Evolutionary conservation across 2,329 filamentous ascomycete genomes (phyloP).

Genomic region (Xylariales sp.): DNA sequence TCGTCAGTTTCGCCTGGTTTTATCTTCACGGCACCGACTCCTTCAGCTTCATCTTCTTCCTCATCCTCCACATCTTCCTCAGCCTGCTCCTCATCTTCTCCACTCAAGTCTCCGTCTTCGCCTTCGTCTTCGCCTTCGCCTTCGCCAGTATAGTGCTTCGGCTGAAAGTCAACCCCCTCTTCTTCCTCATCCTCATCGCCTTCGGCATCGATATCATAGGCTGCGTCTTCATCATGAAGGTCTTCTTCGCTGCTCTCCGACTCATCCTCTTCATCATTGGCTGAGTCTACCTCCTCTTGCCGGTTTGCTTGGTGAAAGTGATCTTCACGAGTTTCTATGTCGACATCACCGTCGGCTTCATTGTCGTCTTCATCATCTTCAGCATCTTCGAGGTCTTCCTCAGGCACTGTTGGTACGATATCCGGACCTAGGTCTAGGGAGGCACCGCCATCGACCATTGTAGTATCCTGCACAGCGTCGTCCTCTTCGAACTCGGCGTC

Average conservation of each 20-base stretch:
- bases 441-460: conserved; percentile 44
- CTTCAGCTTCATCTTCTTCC: conserved; percentile 63
- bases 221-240: conserved; percentile 52
- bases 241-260: conserved; percentile 47
- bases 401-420: background rate
- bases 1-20: conserved; percentile 63
- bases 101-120: conserved; percentile 47
- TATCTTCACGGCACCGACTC: conserved; percentile 68
- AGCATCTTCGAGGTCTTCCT: conserved; percentile 41
- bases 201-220: conserved; percentile 55
- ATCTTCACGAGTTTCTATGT: conserved; percentile 37
- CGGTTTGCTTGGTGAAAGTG: conserved; percentile 24
- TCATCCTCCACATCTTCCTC: conserved; percentile 47
- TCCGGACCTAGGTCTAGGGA: conserved; percentile 35
- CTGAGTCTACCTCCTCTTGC: conserved; percentile 38
- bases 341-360: conserved; percentile 41
- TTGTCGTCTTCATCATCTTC: conserved; percentile 40
- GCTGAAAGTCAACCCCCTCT: conserved; percentile 24
- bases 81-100: conserved; percentile 50
- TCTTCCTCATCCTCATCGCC: conserved; percentile 57
- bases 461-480: conserved; percentile 49
- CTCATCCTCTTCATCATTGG: conserved; percentile 47
- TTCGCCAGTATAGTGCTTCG: conserved; percentile 16
- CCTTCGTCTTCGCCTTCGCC: conserved; percentile 41
- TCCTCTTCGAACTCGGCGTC: conserved; percentile 55